A percentile compares a stretch with the other conserved stretches of the same genome.
Conservation (phyloP, 208 protist species). For the Vickermania spadyakhi region DNA sequence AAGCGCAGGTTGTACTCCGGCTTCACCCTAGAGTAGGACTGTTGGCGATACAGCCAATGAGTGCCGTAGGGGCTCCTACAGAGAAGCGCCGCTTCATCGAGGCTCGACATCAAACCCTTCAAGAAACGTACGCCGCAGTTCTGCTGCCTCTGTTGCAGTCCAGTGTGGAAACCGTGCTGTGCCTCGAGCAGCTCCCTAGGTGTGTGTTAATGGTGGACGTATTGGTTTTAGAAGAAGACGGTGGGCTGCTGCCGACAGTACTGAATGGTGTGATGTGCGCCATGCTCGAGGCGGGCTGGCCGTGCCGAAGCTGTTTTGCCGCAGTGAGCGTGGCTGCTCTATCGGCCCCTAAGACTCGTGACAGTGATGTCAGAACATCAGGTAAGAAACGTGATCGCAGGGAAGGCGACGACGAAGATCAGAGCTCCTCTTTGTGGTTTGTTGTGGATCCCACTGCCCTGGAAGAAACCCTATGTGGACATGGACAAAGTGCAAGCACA, state of each 20-base stretch:
- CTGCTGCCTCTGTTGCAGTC: slow-evolving; percentile 26
- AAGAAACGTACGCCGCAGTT: slow-evolving; percentile 32
- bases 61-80: slow-evolving; percentile 36
- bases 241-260: slow-evolving; percentile 45
- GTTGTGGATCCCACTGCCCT: slow-evolving; percentile 52
- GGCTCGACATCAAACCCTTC: slow-evolving; percentile 15
- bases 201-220: slow-evolving; percentile 58
- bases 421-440: not conserved
- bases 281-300: slow-evolving; percentile 73
- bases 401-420: not conserved
- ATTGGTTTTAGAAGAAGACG: slow-evolving; percentile 60
- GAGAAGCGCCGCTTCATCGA: slow-evolving; percentile 32
- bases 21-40: slow-evolving; percentile 14
- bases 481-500: not conserved
- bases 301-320: slow-evolving; percentile 74
- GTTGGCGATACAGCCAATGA: slow-evolving; percentile 7
- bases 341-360: not conserved
- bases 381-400: not conserved
- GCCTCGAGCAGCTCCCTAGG: slow-evolving; percentile 45
- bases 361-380: no score
- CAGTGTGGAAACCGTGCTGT: slow-evolving; percentile 32
- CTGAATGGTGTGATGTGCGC: slow-evolving; percentile 81
- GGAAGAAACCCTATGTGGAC: slow-evolving; percentile 34
- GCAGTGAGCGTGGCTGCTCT: slow-evolving; percentile 43
- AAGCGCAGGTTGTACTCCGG: slow-evolving; percentile 19